Evolutionary conservation across 1,284 basidiomycete genomes (phyloP), one percentile per base, ranked within the genome.

Genomic region (Puccinia hordei): DNA sequence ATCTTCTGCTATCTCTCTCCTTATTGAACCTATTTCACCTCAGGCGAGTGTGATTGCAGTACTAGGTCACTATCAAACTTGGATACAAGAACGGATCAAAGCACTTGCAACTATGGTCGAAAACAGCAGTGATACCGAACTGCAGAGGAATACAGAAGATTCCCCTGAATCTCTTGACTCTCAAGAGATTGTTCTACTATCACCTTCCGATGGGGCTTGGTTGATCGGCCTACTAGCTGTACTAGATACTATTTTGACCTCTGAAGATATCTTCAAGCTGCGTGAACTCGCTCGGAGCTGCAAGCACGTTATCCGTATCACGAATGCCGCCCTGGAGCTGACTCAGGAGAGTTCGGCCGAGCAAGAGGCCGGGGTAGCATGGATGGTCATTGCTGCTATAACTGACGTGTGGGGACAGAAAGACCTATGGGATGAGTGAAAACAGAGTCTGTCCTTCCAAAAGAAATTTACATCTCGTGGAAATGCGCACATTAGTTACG

Each of bases 341-440:
- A 19, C 17, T 17, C 55, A 46, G 13, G 49, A 68, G 19, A 24
- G 33, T 19, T 53, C 49, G 30, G 49, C 63, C 12, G 22, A 66
- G 19, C 30, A 68, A 4, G 63, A 77, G 38, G 75, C 63, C 13
- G 75, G 30, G 5, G 38, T 55, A 4, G 75, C 57, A 0, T 77
- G 75, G 75, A 68, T 77, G 61, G 75, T 68, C 46, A 33, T 77
- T 19, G 63, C 63, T n/a, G 75, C 63, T 0, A 38, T 77, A n/a
- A 49, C 63, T 35, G 75, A 77, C 22, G 51, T 77, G 3, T 77
- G 75, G 75, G 75, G 75, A 33, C 75, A 77, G 41, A 77, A 77
- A 38, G 75, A 77, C 63, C 22, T 77, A 10, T 75, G 73, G 63
- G 59, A 65, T 22, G 73, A 76, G 59, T 76, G 30, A 51, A 55